Evolutionary conservation across 805 yeast species (phyloP), one percentile per base, ranked within the genome.

Genomic region (Zygoascus bituminiphila): DNA sequence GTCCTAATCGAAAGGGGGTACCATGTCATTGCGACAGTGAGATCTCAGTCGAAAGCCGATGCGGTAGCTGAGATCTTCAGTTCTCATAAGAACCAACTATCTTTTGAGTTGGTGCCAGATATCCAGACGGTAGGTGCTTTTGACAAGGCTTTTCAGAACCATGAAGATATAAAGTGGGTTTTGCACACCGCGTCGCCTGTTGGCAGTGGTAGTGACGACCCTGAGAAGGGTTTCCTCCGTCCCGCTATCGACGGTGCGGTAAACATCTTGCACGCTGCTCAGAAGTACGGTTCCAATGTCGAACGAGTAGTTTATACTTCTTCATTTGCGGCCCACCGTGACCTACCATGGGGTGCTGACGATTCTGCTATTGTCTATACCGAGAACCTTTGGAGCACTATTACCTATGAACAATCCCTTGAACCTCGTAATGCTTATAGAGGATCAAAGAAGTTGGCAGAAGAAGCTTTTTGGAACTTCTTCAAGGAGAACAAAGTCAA

Each of bases 401-500:
- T 60, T 19, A 54, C 67, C 6, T 56, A 60, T 58, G 67, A 66
- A 29, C 47, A 54, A 7, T 62, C 17, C 17, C 37, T 36, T 31
- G 51, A 54, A 36, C 48, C 39, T 1, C 19, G 37, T 4, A 15
- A 40, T 14, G 51, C 57, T 14, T 61, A 58, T 40, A 23, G 48
- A 71, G 72, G 39, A 68, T 61, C 84, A 39, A 80, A 79, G 62
- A 70, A 62, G 8, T 64, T 67, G 57, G 85, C 84, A 31, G 84
- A 81, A 62, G 58, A 67, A 52, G 74, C 79, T 3, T 78, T 77
- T 21, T 77, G 84, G 78, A 70, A 75, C 1, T 78, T 77, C 55
- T 51, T 68, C n/a, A 62, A 71, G 37, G 61, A 44, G 9, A 50
- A 54, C 20, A 58, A 63, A 31, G 54, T 57, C 10, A 43, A 49